Percentiles rank a stretch among this genome's conserved stretches.
These are phyloP conservation scores for Termitomyces sp. DNA, from an alignment of 768 basidiomycete genomes.

Conservation along the genomic window DNA sequence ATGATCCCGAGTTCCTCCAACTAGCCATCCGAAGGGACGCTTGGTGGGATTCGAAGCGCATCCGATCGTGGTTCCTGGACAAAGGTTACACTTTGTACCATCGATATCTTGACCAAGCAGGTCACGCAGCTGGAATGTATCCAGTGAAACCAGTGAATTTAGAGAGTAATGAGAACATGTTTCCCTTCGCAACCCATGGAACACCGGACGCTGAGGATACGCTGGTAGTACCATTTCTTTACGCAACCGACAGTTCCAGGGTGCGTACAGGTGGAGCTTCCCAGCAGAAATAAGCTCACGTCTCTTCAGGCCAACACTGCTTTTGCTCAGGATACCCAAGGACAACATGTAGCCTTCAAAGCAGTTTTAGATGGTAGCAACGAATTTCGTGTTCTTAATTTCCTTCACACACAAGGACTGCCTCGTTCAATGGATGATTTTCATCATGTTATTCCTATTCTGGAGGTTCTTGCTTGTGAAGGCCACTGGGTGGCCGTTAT, in stretches of 20 bases:
- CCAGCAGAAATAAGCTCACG: not conserved
- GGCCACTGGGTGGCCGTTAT: conserved; percentile 24
- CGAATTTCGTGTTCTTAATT: conserved; percentile 1
- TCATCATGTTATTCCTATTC: conserved; percentile 4
- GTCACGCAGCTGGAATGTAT: not conserved
- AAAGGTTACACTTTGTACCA: not conserved
- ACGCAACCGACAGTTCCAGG: not conserved
- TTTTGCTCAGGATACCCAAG: conserved; percentile 5
- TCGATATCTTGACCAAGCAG: not conserved
- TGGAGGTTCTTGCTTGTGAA: not conserved
- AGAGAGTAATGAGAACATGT: not conserved
- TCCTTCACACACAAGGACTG: not conserved
- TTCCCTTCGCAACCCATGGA: not conserved
- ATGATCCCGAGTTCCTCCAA: not conserved
- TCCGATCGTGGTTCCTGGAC: not conserved
- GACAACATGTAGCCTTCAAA: conserved; percentile 8
- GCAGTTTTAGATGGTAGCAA: not conserved
- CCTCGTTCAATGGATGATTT: not conserved
- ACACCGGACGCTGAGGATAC: not conserved
- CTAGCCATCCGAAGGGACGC: not conserved
- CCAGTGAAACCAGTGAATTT: not conserved
- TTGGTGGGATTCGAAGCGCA: not conserved
- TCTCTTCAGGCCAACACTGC: not conserved
- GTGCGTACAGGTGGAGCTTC: not conserved
- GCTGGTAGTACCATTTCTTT: not conserved